Base-by-base conservation (phyloP, 2,329 filamentous ascomycete species). In the Pyricularia pennisetigena region DNA sequence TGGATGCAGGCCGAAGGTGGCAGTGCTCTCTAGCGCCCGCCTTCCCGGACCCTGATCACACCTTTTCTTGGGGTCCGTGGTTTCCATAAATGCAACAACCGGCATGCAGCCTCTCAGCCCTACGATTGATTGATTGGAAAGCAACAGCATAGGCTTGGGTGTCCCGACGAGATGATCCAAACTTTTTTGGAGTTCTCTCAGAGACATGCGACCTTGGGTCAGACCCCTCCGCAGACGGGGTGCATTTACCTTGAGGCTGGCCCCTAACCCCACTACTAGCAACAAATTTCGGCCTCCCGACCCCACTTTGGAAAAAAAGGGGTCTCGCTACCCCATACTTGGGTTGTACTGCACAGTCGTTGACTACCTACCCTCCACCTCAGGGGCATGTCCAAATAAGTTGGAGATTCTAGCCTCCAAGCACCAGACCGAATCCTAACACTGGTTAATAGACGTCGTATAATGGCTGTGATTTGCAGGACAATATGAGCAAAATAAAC, bases 1-100 rank as follows among this genome's bases (percentile, higher is more conserved):
- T 66, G 70, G 68, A 70, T 74, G 72, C 73, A 73, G 69, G 65
- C 67, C 70, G 67, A 74, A 70, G 65, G 73, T 74, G 73, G 73
- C 73, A 72, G 73, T 74, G 73, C 72, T 71, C 64, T 70, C 66
- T 74, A 74, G 72, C 71, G 72, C 66, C 66, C 64, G 32, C 65
- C 23, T 8, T 61, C 57, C 57, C n/a, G 57, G 24, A 61, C 57
- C 57, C 57, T 61, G 23, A 61, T 61, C 28, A 61, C 28, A 61
- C 57, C 23, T 41, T 61, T 23, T 28, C 57, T 61, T 61, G 57
- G 57, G 57, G 57, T 12, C 57, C 57, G 57, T 61, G 10, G 59
- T 62, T 26, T 8, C 59, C 59, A 62, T 62, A 28, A 20, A 62
- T 62, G 59, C 59, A 65, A 28, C 59, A 62, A 16, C 59, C 59